phyloP scores from a whole-genome alignment of 2,329 filamentous ascomycete species.

The Fusarium xyrophilum region DNA sequence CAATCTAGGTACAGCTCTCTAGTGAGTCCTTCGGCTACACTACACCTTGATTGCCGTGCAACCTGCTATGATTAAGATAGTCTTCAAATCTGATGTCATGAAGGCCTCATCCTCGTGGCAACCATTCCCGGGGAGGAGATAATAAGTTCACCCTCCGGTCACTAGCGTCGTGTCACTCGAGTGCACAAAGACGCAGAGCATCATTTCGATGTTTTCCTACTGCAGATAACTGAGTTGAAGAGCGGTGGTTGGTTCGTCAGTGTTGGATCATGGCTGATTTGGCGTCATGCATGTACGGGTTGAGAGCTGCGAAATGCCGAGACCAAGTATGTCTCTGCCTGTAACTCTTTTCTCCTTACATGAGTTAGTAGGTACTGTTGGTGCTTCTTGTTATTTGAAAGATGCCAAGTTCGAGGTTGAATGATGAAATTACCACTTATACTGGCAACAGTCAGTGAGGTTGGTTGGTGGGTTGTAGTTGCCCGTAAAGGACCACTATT shows the following conservation, averaged over 20 bases:
- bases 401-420: too few species aligned
- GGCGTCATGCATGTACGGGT: slow-evolving; percentile 16
- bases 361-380: not conserved
- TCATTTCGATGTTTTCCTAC: not conserved
- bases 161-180: slow-evolving; percentile 14
- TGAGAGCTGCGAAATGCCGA: slow-evolving; percentile 9
- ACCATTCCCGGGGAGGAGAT: slow-evolving; percentile 9
- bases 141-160: slow-evolving; percentile 3
- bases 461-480: not conserved
- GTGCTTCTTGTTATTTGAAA: not conserved
- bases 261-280: slow-evolving; percentile 27
- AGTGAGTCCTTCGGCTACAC: not conserved
- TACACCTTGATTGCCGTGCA: not conserved
- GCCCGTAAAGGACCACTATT: not conserved
- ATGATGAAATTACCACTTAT: not conserved
- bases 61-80: not conserved
- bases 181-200: not conserved
- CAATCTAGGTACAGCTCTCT: slow-evolving; percentile 19
- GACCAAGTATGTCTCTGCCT: not conserved
- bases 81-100: slow-evolving; percentile 28
- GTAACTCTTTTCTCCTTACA: not conserved
- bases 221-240: not conserved
- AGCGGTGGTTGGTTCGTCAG: slow-evolving; percentile 12
- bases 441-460: not conserved
- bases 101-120: slow-evolving; percentile 24